A percentile compares a stretch with the other conserved stretches of the same genome.
Conservation (phyloP, 352 stramenopile species). For the Globisporangium viniferum region DNA sequence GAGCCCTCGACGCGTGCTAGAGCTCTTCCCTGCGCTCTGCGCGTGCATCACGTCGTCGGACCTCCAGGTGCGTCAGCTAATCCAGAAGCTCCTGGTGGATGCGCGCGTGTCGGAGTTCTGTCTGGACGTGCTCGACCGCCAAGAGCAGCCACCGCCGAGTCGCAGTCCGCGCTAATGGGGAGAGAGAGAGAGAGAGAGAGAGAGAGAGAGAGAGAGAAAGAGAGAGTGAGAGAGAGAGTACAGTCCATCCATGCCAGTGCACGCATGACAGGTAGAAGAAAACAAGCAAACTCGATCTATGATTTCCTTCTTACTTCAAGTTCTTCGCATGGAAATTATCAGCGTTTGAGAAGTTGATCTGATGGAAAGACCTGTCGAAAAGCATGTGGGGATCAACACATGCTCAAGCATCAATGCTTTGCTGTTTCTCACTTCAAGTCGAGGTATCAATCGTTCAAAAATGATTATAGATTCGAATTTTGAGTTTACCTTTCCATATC, state of each 20-base stretch:
- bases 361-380: background rate
- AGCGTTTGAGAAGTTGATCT: background rate
- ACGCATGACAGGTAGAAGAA: background rate
- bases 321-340: too few species aligned
- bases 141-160: background rate
- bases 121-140: conserved; percentile 33
- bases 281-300: background rate
- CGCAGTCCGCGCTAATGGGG: background rate
- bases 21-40: conserved; percentile 78
- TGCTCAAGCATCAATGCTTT: background rate
- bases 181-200: background rate
- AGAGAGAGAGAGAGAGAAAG: too few species aligned
- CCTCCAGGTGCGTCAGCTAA: conserved; percentile 55
- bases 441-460: background rate
- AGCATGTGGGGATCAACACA: background rate
- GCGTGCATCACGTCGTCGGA: conserved; percentile 70
- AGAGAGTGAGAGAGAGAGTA: background rate
- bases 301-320: background rate
- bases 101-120: conserved; percentile 54
- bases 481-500: background rate
- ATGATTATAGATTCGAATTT: background rate
- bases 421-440: background rate
- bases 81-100: conserved; percentile 66
- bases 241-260: background rate
- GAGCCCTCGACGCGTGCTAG: conserved; percentile 52